A percentile compares a stretch with the other conserved stretches of the same genome.
phyloP scores from a whole-genome alignment of 129 eudicot species.

The Saposhnikovia divaricata region DNA sequence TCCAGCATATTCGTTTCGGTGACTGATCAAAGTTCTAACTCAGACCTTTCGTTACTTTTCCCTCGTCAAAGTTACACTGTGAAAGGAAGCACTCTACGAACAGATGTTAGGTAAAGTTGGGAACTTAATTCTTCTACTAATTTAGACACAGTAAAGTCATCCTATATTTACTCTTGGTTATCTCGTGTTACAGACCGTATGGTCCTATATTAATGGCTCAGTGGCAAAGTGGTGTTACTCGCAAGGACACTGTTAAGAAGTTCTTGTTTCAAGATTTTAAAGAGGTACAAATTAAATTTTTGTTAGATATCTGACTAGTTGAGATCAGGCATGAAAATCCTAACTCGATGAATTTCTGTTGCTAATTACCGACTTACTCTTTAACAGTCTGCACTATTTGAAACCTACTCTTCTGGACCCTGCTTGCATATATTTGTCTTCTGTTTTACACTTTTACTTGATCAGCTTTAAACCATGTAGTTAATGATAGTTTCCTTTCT shows the following conservation, averaged over 20 bases:
- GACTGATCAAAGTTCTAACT: slow-evolving; percentile 11
- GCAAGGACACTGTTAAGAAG: slow-evolving; percentile 63
- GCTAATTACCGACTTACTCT: too few species aligned
- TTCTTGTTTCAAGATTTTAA: slow-evolving; percentile 57
- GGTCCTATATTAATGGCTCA: slow-evolving; percentile 73
- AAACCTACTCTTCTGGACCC: too few species aligned
- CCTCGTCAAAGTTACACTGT: slow-evolving; percentile 87
- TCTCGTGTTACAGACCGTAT: slow-evolving; percentile 37
- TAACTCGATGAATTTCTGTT: not conserved
- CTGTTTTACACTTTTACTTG: too few species aligned
- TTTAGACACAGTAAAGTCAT: not conserved
- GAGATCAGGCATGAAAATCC: not conserved
- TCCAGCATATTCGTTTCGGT: slow-evolving; percentile 8
- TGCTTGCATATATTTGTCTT: too few species aligned
- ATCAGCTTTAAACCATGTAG: too few species aligned
- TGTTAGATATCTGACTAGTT: not conserved
- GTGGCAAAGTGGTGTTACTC: slow-evolving; percentile 90
- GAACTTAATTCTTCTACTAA: slow-evolving; percentile 6
- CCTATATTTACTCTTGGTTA: not conserved
- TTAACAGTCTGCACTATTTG: too few species aligned
- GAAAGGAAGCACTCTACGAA: slow-evolving; percentile 62
- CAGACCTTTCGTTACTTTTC: slow-evolving; percentile 33
- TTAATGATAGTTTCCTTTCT: too few species aligned
- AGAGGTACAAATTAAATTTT: slow-evolving; percentile 36
- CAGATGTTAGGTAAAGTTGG: slow-evolving; percentile 46